Evolutionary conservation across 2,329 filamentous ascomycete genomes (phyloP), one percentile per base, ranked within the genome.

Genomic region (Chrysoporthe cubensis): DNA sequence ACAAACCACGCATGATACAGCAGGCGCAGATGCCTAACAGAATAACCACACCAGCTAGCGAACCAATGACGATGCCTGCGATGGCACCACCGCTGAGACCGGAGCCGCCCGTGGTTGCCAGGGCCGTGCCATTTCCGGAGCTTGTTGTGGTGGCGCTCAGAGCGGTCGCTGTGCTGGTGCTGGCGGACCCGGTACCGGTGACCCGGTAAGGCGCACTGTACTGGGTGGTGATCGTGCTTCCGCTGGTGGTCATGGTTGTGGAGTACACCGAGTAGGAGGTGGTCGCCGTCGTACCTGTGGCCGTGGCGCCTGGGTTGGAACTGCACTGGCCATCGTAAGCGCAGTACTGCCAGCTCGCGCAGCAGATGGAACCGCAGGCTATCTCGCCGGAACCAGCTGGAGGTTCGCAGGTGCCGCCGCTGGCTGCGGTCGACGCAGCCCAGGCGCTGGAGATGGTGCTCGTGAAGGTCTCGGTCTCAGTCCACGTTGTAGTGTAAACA

Each of bases 61-160:
- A 86, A 70, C 91, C 91, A 66, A 94, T 89, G 71, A 94, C 91
- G 74, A 94, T 94, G 69, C 91, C 91, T 18, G 92, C 91, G 73
- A 94, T 94, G 69, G 90, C 91, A 64, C 91, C 91, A 56, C 84
- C 86, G 73, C 89, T 91, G 65, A 94, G 84, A 40, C 74, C 72
- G 56, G 80, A 77, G 66, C 79, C 79, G 18, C 67, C 62, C 37
- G 64, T 66, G 73, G 78, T 77, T 44, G 81, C 82, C 43, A 73
- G 74, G 9, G 76, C 79, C 56, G 75, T 76, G 21, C 76, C 79
- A 56, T 74, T 76, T 18, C 73, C 76, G 9, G 76, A 78, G 34
- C 80, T 80, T 43, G 86, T 86, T 37, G 77, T 78, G 52, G 78
- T 77, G 21, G 69, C 70, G 52, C 84, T 81, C 14, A 86, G 85